phyloP scores from a whole-genome alignment of 148 eudicot genomes.

The Chenopodium quinoa region DNA sequence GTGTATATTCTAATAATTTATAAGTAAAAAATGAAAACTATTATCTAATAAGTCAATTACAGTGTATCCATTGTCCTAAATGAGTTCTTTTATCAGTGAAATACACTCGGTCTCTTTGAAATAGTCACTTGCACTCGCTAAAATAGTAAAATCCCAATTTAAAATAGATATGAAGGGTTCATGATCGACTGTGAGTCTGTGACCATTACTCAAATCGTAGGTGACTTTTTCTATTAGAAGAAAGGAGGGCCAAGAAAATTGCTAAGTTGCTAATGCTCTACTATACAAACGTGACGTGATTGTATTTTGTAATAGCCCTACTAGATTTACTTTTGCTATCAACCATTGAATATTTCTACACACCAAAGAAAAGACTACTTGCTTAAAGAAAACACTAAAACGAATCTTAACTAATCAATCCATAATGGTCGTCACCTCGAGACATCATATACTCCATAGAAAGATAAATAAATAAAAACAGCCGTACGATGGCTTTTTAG shows the following conservation, averaged over 20 bases:
- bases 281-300: neutral
- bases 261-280: neutral
- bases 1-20: neutral
- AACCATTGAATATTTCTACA: slow-evolving; percentile 2
- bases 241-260: neutral
- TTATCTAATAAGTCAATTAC: neutral
- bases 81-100: too few species aligned
- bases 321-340: neutral
- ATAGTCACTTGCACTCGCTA: neutral
- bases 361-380: neutral
- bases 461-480: neutral
- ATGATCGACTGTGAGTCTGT: neutral
- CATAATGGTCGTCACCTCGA: neutral
- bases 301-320: neutral
- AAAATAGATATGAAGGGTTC: too few species aligned
- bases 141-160: neutral
- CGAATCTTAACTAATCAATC: neutral
- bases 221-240: neutral
- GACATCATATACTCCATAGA: neutral
- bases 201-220: neutral
- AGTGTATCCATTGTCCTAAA: neutral
- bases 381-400: neutral
- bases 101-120: neutral
- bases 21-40: too few species aligned
- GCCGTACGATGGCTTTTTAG: neutral